Evolutionary conservation across 257 asterid species (phyloP), one percentile per base, ranked within the genome.

Genomic region (Leonotis leonurus): DNA sequence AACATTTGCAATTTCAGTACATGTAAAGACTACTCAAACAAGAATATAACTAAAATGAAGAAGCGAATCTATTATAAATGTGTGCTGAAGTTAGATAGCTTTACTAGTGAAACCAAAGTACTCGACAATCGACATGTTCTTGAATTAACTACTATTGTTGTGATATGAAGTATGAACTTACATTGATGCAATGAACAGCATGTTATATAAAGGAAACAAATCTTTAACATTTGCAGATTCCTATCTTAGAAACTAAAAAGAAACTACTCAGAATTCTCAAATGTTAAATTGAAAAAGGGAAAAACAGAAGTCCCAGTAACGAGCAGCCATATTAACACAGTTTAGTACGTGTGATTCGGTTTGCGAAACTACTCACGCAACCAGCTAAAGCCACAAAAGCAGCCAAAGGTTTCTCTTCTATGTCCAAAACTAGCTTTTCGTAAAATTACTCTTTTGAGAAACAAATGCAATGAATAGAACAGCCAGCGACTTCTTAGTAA

Each of bases 1-100:
- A n/a, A 53, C 26, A 4, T 21, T 30, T 64, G 20, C 48, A 67
- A 65, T 33, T 56, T 74, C 58, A 60, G 66, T 18, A 80, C n/a
- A n/a, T n/a, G n/a, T n/a, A n/a, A n/a, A n/a, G n/a, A n/a, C n/a
- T n/a, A n/a, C n/a, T n/a, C n/a, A 30, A 9, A 66, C 46, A 48
- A 13, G 10, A 48, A 64, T 14, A 26, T 26, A 60, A n/a, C 50
- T 3, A 14, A 70, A 37, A 65, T 22, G 36, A 48, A 48, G 32
- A 35, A 24, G 30, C 24, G 48, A 53, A 22, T 1, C 29, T 18
- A n/a, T n/a, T n/a, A n/a, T n/a, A n/a, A 13, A 33, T 9, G 41
- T 12, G 17, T 54, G 60, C 60, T 53, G 14, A 13, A 32, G 43
- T 14, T 16, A 29, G 43, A n/a, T 51, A 7, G 13, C 39, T 58